Conservation (phyloP, 1,284 basidiomycete species). For the Cutaneotrichosporon sp. region DNA sequence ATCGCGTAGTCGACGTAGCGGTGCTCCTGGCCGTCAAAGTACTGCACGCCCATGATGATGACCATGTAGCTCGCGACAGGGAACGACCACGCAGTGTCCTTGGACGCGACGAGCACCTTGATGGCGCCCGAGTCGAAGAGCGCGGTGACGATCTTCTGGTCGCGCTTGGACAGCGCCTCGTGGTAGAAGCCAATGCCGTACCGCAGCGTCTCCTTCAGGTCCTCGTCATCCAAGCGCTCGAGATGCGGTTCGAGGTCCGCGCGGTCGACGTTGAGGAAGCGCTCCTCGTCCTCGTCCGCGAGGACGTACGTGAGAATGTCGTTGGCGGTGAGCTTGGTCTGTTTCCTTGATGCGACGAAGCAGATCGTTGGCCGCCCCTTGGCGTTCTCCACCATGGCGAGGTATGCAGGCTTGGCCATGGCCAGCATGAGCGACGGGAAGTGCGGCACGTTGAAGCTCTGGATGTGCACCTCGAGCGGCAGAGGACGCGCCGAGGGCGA, state of each 20-base stretch:
- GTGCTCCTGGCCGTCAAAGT: slow-evolving; percentile 92
- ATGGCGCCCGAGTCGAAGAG: slow-evolving; percentile 93
- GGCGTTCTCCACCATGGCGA: slow-evolving; percentile 88
- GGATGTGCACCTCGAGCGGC: slow-evolving; percentile 96
- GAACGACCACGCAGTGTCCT: slow-evolving; percentile 94
- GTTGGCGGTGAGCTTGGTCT: slow-evolving; percentile 89
- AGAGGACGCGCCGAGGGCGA: slow-evolving; percentile 91
- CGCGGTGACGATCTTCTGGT: slow-evolving; percentile 91
- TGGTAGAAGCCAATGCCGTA: slow-evolving; percentile 96
- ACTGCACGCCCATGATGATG: slow-evolving; percentile 97
- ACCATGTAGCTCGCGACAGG: slow-evolving; percentile 95
- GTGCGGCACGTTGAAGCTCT: slow-evolving; percentile 92
- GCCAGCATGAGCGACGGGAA: slow-evolving; percentile 98
- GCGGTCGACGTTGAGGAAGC: slow-evolving; percentile 88
- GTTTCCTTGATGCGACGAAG: slow-evolving; percentile 91
- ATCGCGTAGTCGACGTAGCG: slow-evolving; percentile 98
- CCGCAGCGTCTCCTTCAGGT: slow-evolving; percentile 77
- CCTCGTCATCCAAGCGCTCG: slow-evolving; percentile 76
- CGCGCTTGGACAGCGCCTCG: slow-evolving; percentile 86
- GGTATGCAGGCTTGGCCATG: slow-evolving; percentile 98
- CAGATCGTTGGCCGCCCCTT: slow-evolving; percentile 82
- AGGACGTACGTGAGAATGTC: slow-evolving; percentile 87
- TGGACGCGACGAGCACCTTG: slow-evolving; percentile 89
- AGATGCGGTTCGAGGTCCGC: slow-evolving; percentile 84
- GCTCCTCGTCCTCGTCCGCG: slow-evolving; percentile 79